Percentiles rank a stretch among this genome's conserved stretches.
These are phyloP conservation scores for Solanum hybrid DNA, from an alignment of 305 asterid species.

Conservation along the genomic window DNA sequence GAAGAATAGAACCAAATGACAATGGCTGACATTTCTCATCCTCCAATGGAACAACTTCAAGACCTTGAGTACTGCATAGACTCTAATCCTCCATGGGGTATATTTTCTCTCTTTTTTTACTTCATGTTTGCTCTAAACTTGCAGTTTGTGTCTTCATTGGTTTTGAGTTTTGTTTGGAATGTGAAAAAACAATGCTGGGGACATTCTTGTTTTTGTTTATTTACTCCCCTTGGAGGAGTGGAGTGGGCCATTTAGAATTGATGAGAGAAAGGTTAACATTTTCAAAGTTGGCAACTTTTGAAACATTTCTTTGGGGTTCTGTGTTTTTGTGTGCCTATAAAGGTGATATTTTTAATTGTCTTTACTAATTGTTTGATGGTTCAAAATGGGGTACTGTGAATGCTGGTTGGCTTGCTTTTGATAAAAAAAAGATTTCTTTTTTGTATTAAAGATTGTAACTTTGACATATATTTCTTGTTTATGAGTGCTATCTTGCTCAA, in stretches of 20 bases:
- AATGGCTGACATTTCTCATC: conserved; percentile 63
- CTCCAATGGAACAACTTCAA: conserved; percentile 95
- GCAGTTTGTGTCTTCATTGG: not conserved
- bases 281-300: conserved; percentile 5
- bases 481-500: not conserved
- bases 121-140: not conserved
- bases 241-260: not conserved
- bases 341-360: not conserved
- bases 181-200: conserved; percentile 1
- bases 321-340: not conserved
- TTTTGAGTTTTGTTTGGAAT: not conserved
- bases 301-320: not conserved
- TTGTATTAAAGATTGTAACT: not conserved
- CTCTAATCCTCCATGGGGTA: conserved; percentile 98
- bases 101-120: not conserved
- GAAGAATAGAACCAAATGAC: not conserved
- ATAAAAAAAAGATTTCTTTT: not conserved
- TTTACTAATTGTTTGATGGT: not conserved
- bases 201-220: not conserved
- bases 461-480: not conserved
- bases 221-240: not conserved
- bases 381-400: not conserved
- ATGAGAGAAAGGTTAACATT: not conserved
- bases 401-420: not conserved
- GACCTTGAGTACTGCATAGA: conserved; percentile 99